These are phyloP conservation scores for Fusarium fujikuroi DNA, from an alignment of 2,329 filamentous ascomycete genomes.

Conservation along the genomic window DNA sequence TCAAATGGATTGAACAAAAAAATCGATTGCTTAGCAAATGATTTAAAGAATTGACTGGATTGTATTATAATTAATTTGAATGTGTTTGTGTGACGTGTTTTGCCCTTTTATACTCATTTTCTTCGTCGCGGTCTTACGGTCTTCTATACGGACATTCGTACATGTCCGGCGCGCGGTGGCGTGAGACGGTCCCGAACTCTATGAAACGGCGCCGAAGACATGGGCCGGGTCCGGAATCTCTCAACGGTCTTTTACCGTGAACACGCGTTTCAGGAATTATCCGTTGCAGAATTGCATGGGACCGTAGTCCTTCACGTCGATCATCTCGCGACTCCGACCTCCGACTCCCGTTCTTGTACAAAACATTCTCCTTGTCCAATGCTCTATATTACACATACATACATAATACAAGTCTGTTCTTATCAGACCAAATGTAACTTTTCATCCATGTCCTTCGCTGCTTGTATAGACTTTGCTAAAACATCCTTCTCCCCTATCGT, in stretches of 20 bases:
- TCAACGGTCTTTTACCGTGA: neutral
- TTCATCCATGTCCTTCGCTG: conserved; percentile 24
- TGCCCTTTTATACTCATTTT: neutral
- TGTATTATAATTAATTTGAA: neutral
- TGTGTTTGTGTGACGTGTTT: neutral
- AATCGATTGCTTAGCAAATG: fast-evolving
- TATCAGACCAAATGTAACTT: conserved; percentile 4
- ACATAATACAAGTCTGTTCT: neutral
- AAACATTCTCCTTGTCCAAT: neutral
- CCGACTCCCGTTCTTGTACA: neutral
- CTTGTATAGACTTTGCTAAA: conserved; percentile 12
- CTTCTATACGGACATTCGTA: conserved; percentile 15
- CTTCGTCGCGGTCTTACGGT: conserved; percentile 3
- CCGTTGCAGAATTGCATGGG: neutral
- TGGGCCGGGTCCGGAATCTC: neutral
- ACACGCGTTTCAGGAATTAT: neutral
- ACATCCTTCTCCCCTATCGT: neutral
- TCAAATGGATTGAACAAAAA: fast-evolving
- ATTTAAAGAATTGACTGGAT: neutral
- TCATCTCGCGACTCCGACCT: neutral
- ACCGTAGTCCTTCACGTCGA: neutral
- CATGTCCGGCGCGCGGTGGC: conserved; percentile 12
- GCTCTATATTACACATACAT: neutral
- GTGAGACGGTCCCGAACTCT: neutral
- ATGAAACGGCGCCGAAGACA: neutral